Evolutionary conservation across 2,329 filamentous ascomycete genomes (phyloP).

Genomic region (Pestalotiopsis sp.): DNA sequence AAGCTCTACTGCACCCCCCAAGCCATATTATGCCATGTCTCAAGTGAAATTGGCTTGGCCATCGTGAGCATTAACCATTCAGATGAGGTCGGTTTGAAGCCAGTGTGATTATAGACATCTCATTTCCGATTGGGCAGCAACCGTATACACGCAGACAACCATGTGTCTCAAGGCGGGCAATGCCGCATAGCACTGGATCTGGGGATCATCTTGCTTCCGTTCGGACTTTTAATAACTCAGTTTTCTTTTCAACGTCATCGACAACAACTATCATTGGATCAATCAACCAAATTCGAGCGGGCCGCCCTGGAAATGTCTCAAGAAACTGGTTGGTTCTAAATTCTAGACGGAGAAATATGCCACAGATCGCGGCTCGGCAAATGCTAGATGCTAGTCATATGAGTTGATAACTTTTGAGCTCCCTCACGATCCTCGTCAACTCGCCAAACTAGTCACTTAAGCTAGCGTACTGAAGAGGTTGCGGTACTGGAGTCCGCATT

Average conservation of each 20-base stretch:
- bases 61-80: not conserved
- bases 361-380: not conserved
- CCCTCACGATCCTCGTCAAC: not conserved
- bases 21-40: not conserved
- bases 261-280: not conserved
- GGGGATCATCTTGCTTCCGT: not conserved
- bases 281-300: not conserved
- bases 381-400: not conserved
- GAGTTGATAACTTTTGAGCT: not conserved
- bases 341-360: not conserved
- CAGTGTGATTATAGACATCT: too few relatives aligned
- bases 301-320: not conserved
- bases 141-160: too few relatives aligned
- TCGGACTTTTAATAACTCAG: too few relatives aligned
- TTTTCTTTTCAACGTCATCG: not conserved
- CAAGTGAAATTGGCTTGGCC: not conserved
- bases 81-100: not conserved
- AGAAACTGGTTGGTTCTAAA: not conserved
- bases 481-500: not conserved
- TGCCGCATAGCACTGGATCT: not conserved
- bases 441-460: not conserved
- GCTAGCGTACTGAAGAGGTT: not conserved
- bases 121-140: too few relatives aligned
- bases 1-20: not conserved
- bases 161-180: not conserved